Conservation (phyloP, 805 yeast species). For the Saitoella complicata region DNA sequence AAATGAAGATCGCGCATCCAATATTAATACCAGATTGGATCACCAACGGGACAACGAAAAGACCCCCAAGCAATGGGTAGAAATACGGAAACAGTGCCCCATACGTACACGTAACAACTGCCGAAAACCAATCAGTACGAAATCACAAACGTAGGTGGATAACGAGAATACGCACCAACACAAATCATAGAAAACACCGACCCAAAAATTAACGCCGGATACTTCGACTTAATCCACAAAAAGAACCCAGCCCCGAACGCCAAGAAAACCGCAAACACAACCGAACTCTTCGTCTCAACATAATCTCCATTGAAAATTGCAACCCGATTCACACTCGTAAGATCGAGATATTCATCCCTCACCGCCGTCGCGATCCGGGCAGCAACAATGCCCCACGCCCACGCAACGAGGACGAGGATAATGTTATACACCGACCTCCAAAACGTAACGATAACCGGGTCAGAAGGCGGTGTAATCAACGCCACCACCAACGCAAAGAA, state of each 20-base stretch:
- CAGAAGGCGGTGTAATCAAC: not conserved
- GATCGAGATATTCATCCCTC: not conserved
- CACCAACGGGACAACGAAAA: not conserved
- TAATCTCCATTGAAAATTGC: conserved; percentile 1
- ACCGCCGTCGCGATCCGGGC: not conserved
- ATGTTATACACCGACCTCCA: conserved; percentile 1
- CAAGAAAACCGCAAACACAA: not conserved
- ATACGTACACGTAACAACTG: no score
- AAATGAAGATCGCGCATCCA: conserved; percentile 1
- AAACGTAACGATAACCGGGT: not conserved
- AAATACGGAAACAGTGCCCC: conserved; percentile 2
- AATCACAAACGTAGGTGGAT: not conserved
- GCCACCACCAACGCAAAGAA: conserved; percentile 1
- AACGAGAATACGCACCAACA: not conserved
- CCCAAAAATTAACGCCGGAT: not conserved
- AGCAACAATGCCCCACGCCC: conserved; percentile 1
- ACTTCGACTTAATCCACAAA: not conserved
- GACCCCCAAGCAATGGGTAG: not conserved
- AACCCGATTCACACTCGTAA: not conserved
- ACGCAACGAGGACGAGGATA: not conserved
- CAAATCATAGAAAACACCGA: not conserved
- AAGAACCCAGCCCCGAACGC: not conserved
- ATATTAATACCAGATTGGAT: conserved; percentile 1
- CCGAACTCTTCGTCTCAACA: not conserved
- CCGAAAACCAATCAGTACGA: not conserved